Evolutionary conservation across 1,284 basidiomycete genomes (phyloP).

Genomic region (Neolentinus lepideus): DNA sequence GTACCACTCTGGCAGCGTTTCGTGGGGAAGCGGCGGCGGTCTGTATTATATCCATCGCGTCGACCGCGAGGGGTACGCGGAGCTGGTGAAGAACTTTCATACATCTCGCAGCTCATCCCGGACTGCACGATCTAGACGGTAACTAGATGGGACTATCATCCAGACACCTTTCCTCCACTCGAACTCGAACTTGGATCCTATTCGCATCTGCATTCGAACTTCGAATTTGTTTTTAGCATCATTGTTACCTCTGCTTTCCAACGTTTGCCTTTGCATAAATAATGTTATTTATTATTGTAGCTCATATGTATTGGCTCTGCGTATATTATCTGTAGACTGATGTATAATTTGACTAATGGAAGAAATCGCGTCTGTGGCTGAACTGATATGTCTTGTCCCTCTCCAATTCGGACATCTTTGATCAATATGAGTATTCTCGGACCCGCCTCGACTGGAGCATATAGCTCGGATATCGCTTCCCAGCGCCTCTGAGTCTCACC

Average conservation of each 20-base stretch:
- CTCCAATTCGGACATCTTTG: background rate
- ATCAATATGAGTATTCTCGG: background rate
- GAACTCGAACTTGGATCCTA: background rate
- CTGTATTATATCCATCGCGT: constrained; percentile 69
- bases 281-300: background rate
- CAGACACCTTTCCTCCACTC: background rate
- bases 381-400: background rate
- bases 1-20: constrained; percentile 68
- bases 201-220: background rate
- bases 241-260: background rate
- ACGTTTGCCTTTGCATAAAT: background rate
- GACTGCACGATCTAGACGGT: background rate
- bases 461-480: background rate
- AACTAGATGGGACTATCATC: background rate
- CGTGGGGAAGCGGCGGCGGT: constrained; percentile 65
- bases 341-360: background rate
- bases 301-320: background rate
- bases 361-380: background rate
- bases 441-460: background rate
- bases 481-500: background rate
- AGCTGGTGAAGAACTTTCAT: constrained; percentile 46
- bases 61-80: constrained; percentile 60
- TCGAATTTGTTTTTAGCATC: background rate
- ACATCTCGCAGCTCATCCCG: background rate
- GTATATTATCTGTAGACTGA: background rate